Conservation (phyloP, 257 asterid species). For the Solanum appendiculatum region DNA sequence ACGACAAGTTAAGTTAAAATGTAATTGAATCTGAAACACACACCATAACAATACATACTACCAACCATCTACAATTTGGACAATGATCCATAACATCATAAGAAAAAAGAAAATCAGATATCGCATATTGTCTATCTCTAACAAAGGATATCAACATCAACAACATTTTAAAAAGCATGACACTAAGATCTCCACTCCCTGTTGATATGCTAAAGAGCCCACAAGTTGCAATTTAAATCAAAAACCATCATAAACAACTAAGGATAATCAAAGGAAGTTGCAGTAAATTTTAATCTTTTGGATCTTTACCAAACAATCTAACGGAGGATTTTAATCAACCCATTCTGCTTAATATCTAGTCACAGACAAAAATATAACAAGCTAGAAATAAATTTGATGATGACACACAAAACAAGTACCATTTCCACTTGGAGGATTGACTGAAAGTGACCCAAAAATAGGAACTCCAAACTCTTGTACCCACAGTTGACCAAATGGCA, state of each 20-base stretch:
- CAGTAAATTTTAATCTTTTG: not conserved
- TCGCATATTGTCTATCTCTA: not conserved
- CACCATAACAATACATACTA: not conserved
- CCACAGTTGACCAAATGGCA: conserved; percentile 55
- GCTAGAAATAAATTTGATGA: not conserved
- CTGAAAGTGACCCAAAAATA: conserved; percentile 67
- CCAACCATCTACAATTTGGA: not conserved
- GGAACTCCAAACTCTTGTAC: conserved; percentile 72
- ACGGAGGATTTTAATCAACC: not conserved
- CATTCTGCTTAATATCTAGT: not conserved
- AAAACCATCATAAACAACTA: not conserved
- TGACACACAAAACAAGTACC: conserved; percentile 19
- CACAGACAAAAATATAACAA: not conserved
- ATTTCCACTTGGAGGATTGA: conserved; percentile 39
- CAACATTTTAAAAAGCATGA: not conserved
- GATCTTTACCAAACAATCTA: not conserved
- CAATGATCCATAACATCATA: not conserved
- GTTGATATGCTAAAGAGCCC: not conserved
- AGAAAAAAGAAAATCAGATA: not conserved
- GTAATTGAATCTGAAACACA: not conserved
- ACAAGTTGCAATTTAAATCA: not conserved
- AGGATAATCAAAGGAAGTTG: not conserved
- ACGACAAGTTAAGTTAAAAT: not conserved
- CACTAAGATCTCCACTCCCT: not conserved
- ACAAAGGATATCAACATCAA: not conserved